Base-by-base conservation (phyloP, 257 asterid species). In the Schizonepeta tenuifolia region DNA sequence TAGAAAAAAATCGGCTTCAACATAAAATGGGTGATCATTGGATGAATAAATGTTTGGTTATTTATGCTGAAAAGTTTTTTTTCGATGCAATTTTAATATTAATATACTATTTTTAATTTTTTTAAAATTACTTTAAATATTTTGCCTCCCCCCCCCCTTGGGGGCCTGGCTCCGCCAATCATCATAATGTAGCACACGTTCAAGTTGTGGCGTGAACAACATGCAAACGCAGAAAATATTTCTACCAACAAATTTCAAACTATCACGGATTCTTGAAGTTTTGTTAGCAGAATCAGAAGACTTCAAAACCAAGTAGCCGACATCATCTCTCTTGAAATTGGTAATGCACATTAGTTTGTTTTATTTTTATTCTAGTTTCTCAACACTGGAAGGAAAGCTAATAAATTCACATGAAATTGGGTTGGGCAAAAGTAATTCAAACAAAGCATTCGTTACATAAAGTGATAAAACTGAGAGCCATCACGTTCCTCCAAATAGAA, bases 331-430 rank as follows among this genome's bases (percentile, higher is more conserved):
- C 24, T 50, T 17, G 5, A n/a, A 10, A 18, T 50, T 49, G 18
- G 12, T 10, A 54, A 54, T 3, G n/a, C 60, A 54, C 14, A 10
- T 6, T 53, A 20, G 9, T 28, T 14, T 2, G 4, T 28, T 28
- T 21, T 8, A 21, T 59, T 6, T 31, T 33, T 6, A 22, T 12
- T 59, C 7, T 13, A 0, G 6, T n/a, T 58, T 28, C 43, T 33
- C 6, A 59, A 7, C 24, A 15, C 66, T 33, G 46, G 43, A 59
- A 59, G 46, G 43, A 59, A 59, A 59, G 66, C 46, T 35, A 17
- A 3, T 15, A 21, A 59, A 26, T 28, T 57, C 64, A 26, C 64
- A 57, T 28, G 63, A 22, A 55, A 9, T 21, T 55, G 61, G 35
- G 61, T 21, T 55, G 61, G 35, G 61, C 15, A 21, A 53, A 53